phyloP scores from a whole-genome alignment of 2,329 filamentous ascomycete species.

The Colletotrichum sp. region DNA sequence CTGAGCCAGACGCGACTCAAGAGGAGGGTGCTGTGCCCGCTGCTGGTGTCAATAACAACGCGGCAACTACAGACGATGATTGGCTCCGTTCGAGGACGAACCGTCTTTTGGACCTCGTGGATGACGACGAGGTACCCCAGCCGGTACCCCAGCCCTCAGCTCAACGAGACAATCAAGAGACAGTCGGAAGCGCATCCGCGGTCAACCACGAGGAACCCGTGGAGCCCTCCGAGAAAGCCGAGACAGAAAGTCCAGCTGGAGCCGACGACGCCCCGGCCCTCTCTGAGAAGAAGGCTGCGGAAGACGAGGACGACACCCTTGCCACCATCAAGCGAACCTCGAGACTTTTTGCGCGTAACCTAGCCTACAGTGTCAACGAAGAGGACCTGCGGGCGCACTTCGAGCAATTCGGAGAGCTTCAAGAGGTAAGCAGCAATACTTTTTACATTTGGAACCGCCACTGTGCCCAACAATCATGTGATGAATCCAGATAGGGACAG shows the following conservation, averaged over 20 bases:
- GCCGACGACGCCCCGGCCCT: slow-evolving; percentile 17
- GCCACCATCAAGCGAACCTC: slow-evolving; percentile 74
- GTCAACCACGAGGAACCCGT: slow-evolving; percentile 8
- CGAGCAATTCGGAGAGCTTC: slow-evolving; percentile 72
- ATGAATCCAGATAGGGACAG: slow-evolving; percentile 99
- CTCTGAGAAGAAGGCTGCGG: slow-evolving; percentile 26
- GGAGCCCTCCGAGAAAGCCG: slow-evolving; percentile 25
- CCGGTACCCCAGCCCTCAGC: slow-evolving; percentile 28
- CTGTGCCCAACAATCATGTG: slow-evolving; percentile 46
- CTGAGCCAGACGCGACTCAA: slow-evolving; percentile 2
- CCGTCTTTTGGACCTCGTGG: slow-evolving; percentile 81
- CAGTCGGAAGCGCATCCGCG: background rate
- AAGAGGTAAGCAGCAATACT: slow-evolving; percentile 76
- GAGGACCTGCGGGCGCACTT: slow-evolving; percentile 79
- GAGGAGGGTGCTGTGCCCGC: background rate
- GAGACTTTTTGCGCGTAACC: slow-evolving; percentile 86
- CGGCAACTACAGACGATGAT: slow-evolving; percentile 75
- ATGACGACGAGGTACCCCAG: slow-evolving; percentile 65
- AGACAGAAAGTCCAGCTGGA: slow-evolving; percentile 29
- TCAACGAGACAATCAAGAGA: slow-evolving; percentile 21
- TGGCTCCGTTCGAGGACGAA: slow-evolving; percentile 93
- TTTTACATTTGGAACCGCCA: slow-evolving; percentile 13
- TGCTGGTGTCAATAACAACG: background rate
- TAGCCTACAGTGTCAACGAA: slow-evolving; percentile 81
- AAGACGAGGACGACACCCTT: slow-evolving; percentile 48